These are phyloP conservation scores for Malus asiatica DNA, from an alignment of 306 rosid species.

Conservation along the genomic window DNA sequence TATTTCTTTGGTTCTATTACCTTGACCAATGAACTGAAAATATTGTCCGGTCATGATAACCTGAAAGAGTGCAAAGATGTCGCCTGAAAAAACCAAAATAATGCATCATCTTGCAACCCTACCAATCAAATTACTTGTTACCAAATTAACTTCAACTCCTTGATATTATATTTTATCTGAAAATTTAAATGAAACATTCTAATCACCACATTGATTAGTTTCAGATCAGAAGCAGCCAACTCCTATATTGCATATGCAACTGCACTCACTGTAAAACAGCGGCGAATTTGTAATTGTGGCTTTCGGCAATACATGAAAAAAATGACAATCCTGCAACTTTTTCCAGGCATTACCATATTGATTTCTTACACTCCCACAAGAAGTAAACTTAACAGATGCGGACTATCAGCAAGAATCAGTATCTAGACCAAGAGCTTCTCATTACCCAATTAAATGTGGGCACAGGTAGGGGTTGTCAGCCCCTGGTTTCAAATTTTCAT, in stretches of 20 bases:
- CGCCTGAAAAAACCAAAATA: constrained; percentile 55
- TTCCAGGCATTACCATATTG: not conserved
- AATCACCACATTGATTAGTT: not conserved
- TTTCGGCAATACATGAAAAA: not conserved
- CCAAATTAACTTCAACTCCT: not conserved
- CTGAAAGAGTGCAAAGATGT: constrained; percentile 79
- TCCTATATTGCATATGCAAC: not conserved
- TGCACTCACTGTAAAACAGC: not conserved
- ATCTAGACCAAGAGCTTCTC: constrained; percentile 1
- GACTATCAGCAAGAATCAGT: not conserved
- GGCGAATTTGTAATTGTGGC: not conserved
- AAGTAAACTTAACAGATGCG: not conserved
- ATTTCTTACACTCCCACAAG: not conserved
- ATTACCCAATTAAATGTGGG: not conserved
- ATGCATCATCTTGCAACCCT: constrained; percentile 4
- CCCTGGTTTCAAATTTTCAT: not conserved
- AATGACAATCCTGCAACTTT: not conserved
- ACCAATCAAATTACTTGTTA: not conserved
- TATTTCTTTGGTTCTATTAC: constrained; percentile 28
- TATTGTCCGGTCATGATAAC: constrained; percentile 92
- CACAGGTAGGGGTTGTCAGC: not conserved
- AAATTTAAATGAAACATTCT: not conserved
- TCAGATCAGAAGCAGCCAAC: not conserved
- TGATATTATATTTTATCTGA: not conserved
- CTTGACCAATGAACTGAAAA: constrained; percentile 98